phyloP scores from a whole-genome alignment of 2,329 filamentous ascomycete species.

The Neopestalotiopsis rosae region DNA sequence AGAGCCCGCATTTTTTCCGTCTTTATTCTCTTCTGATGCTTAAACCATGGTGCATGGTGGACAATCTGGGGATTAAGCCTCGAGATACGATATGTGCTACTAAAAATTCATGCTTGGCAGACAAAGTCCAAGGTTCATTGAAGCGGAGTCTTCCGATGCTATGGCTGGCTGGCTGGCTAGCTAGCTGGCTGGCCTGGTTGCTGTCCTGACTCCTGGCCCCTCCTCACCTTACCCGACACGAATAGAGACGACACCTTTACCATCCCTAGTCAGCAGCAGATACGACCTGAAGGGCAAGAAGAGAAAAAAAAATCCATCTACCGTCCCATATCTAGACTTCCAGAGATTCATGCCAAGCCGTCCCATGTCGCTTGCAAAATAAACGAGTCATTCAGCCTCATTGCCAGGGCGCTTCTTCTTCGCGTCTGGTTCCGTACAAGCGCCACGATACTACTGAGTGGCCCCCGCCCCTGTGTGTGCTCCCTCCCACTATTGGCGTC shows the following conservation, averaged over 20 bases:
- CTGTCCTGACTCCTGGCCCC: neutral
- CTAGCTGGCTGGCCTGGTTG: neutral
- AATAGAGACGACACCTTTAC: neutral
- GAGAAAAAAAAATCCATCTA: neutral
- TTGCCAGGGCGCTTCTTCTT: neutral
- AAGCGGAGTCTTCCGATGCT: neutral
- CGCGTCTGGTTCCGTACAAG: constrained; percentile 1
- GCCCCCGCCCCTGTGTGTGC: neutral
- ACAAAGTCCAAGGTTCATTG: neutral
- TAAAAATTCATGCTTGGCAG: neutral
- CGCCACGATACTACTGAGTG: neutral
- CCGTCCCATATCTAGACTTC: neutral
- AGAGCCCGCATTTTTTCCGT: neutral
- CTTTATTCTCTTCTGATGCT: neutral
- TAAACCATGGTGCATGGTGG: neutral
- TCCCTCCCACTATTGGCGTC: neutral
- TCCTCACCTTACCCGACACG: neutral
- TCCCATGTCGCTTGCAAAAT: constrained; percentile 12
- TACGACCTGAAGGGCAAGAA: neutral
- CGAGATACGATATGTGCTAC: neutral
- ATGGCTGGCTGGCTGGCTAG: neutral
- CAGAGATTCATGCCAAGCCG: neutral
- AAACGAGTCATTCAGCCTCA: constrained; percentile 16
- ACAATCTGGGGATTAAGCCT: neutral
- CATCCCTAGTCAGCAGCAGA: neutral